Percentiles rank a stretch among this genome's conserved stretches.
phyloP scores from a whole-genome alignment of 108 stramenopile species.

The Nannochloropsis oceanica region DNA sequence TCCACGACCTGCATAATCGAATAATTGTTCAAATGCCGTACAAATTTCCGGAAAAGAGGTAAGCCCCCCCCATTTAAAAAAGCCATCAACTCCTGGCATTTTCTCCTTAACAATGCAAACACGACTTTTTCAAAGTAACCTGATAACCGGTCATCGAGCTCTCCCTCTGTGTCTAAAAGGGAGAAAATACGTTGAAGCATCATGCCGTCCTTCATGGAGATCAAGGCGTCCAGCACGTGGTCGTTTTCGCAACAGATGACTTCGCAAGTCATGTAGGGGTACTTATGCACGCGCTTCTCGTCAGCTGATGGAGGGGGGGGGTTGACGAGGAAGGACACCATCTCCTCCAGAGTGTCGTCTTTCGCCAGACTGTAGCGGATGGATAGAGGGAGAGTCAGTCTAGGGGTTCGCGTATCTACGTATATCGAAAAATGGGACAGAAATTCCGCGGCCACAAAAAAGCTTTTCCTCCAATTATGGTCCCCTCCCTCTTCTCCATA shows the following conservation, averaged over 20 bases:
- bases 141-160: conserved; percentile 69
- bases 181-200: conserved; percentile 58
- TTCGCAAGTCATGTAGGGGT: conserved; percentile 91
- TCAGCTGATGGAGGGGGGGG: conserved; percentile 3
- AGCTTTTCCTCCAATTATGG: too few species aligned
- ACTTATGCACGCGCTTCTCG: conserved; percentile 32
- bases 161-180: conserved; percentile 49
- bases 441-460: too few species aligned
- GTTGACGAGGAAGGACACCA: conserved; percentile 48
- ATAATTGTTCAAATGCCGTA: conserved; percentile 68
- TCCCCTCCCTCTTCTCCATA: too few species aligned
- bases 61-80: conserved; percentile 30
- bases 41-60: conserved; percentile 57
- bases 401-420: too few species aligned
- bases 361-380: conserved; percentile 32
- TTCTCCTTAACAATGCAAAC: conserved; percentile 6
- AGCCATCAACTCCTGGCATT: conserved; percentile 8
- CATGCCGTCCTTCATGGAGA: not conserved
- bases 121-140: conserved; percentile 85
- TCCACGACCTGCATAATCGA: conserved; percentile 86
- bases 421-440: too few species aligned
- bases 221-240: conserved; percentile 57
- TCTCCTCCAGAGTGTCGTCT: conserved; percentile 49
- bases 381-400: too few species aligned
- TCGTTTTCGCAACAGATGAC: conserved; percentile 79